Evolutionary conservation across 306 rosid genomes (phyloP), one percentile per base, ranked within the genome.

Genomic region (Cucurbita ficifolia): DNA sequence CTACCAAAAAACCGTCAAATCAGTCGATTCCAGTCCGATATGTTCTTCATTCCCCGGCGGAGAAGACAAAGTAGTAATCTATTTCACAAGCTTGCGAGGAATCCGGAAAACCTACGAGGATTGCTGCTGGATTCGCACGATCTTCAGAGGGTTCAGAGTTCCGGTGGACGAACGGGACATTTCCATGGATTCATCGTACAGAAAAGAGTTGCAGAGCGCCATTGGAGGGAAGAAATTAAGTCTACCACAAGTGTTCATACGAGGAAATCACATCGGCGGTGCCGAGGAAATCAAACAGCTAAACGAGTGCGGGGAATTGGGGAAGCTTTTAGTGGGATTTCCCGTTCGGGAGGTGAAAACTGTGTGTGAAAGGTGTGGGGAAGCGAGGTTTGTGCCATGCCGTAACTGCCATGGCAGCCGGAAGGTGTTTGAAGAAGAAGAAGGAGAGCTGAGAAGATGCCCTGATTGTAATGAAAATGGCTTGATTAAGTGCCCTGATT

Each of bases 391-490:
- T 76, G 63, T 89, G 51, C 91, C 92, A 12, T 91, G 97, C 78
- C 79, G 75, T 50, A 83, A 79, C 54, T 92, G 96, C 72, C 82
- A 54, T 78, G 97, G 97, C 8, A 89, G 94, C 38, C 83, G 84
- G 49, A 92, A 92, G 81, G 85, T 89, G 72, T 92, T 87, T 74
- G 81, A 84, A 33, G 81, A 83, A 74, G 84, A 79, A 56, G 81
- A 81, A 36, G 86, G 90, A 18, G 72, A 67, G 12, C 65, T 82
- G 83, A 83, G 76, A 75, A 87, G 90, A 80, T 92, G 97, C 80
- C 80, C 77, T 1, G 62, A 77, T 55, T 92, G 97, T 75, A 92
- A 92, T 40, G 96, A 92, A 76, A 92, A 92, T 81, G 97, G 97
- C 54, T 88, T 92, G 90, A 81, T 86, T 0, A 80, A 87, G 78